Evolutionary conservation across 2,329 filamentous ascomycete genomes (phyloP).

Genomic region (Diaporthe ilicicola): DNA sequence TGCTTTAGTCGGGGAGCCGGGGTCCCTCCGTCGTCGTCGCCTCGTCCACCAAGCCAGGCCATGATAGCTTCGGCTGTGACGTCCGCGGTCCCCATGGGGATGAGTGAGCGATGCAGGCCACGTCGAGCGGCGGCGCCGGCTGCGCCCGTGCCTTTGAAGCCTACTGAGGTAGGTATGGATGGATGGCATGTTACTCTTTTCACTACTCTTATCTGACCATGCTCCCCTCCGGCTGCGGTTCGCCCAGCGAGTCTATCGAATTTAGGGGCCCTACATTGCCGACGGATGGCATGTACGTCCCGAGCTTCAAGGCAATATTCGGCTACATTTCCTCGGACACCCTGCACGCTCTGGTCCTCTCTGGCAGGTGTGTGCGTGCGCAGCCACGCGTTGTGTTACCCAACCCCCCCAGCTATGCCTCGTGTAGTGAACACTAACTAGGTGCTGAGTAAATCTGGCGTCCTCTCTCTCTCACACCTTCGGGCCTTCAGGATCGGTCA

Average conservation of each 20-base stretch:
- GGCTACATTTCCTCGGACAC: background rate
- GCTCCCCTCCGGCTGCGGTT: background rate
- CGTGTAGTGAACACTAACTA: background rate
- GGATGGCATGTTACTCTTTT: background rate
- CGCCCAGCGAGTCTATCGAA: background rate
- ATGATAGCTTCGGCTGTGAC: background rate
- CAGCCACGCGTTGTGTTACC: background rate
- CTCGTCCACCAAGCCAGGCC: background rate
- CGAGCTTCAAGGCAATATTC: background rate
- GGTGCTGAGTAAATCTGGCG: conserved; percentile 1
- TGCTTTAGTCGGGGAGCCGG: conserved; percentile 18
- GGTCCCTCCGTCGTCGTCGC: too few relatives aligned
- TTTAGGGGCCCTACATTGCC: background rate
- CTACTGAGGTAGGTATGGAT: background rate
- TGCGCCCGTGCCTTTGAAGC: background rate
- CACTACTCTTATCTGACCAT: conserved; percentile 5
- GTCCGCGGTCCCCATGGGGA: background rate
- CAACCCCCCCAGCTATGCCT: background rate
- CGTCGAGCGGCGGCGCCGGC: too few relatives aligned
- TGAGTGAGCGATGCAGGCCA: too few relatives aligned
- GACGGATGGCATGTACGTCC: background rate
- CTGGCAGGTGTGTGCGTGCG: background rate
- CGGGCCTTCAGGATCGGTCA: too few relatives aligned
- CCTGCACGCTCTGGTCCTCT: background rate
- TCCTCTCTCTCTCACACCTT: background rate